A percentile compares a stretch with the other conserved stretches of the same genome.
phyloP scores from a whole-genome alignment of 2,329 filamentous ascomycete genomes.

The Fusarium tricinctum region DNA sequence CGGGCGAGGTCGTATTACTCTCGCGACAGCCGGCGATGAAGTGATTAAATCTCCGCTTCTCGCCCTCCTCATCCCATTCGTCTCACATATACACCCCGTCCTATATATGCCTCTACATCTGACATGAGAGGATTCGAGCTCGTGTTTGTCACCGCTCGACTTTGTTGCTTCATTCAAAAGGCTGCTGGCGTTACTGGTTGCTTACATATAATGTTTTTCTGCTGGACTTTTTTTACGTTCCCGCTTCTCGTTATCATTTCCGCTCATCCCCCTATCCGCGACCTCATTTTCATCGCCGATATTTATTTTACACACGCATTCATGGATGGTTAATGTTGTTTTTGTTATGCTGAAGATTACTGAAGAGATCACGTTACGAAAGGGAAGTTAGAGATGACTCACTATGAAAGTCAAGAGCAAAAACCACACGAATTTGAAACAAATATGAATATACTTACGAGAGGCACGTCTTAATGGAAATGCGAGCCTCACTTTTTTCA shows the following conservation, averaged over 20 bases:
- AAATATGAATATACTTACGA: conserved; percentile 42
- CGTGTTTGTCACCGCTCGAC: conserved; percentile 42
- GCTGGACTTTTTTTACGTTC: conserved; percentile 15
- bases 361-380: conserved; percentile 44
- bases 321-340: conserved; percentile 32
- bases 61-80: conserved; percentile 11
- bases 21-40: conserved; percentile 46
- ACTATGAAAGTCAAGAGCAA: conserved; percentile 37
- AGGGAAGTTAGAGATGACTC: conserved; percentile 41
- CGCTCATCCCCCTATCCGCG: conserved; percentile 6
- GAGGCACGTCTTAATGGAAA: conserved; percentile 36
- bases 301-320: conserved; percentile 36
- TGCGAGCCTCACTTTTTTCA: conserved; percentile 29
- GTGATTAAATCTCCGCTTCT: conserved; percentile 18
- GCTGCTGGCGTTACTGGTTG: conserved; percentile 47
- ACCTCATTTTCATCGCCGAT: conserved; percentile 14
- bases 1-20: conserved; percentile 53
- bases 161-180: conserved; percentile 40
- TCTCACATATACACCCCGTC: conserved; percentile 32
- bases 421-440: conserved; percentile 45
- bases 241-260: conserved; percentile 5
- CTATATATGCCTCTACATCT: conserved; percentile 47
- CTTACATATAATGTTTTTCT: conserved; percentile 39
- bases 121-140: conserved; percentile 40
- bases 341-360: conserved; percentile 15